Percentiles rank a stretch among this genome's conserved stretches.
Conservation (phyloP, 331 rosid genomes). For the Pyracantha coccinea region DNA sequence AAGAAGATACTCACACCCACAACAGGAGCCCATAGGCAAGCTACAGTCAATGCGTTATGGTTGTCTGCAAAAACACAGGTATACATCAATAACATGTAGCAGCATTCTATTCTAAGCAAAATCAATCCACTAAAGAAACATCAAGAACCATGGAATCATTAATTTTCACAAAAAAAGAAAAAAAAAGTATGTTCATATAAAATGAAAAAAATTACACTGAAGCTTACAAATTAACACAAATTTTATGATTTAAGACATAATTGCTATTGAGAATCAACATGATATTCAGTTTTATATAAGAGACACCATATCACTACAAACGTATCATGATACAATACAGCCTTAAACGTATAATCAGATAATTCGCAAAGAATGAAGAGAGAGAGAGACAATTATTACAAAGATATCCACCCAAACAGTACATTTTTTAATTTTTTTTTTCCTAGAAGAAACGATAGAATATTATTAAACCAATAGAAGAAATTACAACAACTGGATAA, state of each 20-base stretch:
- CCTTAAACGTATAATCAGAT: neutral
- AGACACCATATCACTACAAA: neutral
- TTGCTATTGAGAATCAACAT: neutral
- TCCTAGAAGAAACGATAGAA: neutral
- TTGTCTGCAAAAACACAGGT: slow-evolving; percentile 53
- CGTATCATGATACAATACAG: neutral
- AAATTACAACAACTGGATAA: neutral
- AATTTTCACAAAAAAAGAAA: neutral
- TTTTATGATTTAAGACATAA: neutral
- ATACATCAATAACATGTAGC: slow-evolving; percentile 21
- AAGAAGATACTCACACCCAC: slow-evolving; percentile 75
- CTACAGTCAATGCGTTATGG: slow-evolving; percentile 58
- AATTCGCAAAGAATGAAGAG: neutral
- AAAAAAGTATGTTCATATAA: neutral
- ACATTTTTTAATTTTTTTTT: neutral
- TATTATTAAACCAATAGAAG: too few relatives aligned
- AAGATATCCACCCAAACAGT: neutral
- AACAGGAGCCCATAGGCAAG: slow-evolving; percentile 92
- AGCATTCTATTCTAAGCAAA: neutral
- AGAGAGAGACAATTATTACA: neutral
- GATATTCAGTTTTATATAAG: neutral
- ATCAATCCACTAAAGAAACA: neutral
- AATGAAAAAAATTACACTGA: neutral
- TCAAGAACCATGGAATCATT: neutral
- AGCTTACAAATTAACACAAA: neutral